phyloP scores from a whole-genome alignment of 2,329 filamentous ascomycete genomes.

The Sarocladium oryzae region DNA sequence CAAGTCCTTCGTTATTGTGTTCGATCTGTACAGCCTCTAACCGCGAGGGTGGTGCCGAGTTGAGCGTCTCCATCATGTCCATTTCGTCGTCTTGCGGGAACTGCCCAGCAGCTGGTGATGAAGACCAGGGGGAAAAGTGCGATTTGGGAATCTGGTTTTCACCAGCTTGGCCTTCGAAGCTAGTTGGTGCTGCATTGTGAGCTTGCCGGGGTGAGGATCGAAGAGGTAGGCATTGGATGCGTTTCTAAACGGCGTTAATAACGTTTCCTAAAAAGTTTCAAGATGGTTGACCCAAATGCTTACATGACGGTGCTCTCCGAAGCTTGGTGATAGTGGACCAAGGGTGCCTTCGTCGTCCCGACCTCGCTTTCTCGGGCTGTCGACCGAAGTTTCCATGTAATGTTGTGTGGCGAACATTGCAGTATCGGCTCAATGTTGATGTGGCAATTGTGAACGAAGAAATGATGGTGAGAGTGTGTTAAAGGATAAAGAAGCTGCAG shows the following conservation, averaged over 20 bases:
- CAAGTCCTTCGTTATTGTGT: background rate
- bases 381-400: constrained; percentile 25
- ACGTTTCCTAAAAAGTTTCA: background rate
- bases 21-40: constrained; percentile 2
- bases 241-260: constrained; percentile 38
- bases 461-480: background rate
- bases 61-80: constrained; percentile 39
- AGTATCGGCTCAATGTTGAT: background rate
- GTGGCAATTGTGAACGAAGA: background rate
- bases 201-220: constrained; percentile 36
- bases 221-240: constrained; percentile 45
- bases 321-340: constrained; percentile 31
- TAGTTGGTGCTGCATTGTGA: constrained; percentile 31
- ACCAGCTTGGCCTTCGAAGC: constrained; percentile 18
- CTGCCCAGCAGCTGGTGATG: constrained; percentile 16
- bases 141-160: constrained; percentile 28
- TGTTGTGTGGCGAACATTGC: constrained; percentile 31
- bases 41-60: constrained; percentile 11
- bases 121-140: constrained; percentile 27
- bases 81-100: constrained; percentile 34
- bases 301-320: constrained; percentile 46
- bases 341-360: constrained; percentile 41
- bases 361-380: constrained; percentile 36
- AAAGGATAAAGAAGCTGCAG: too few relatives aligned
- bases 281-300: constrained; percentile 15